A percentile compares a stretch with the other conserved stretches of the same genome.
These are phyloP conservation scores for Gracilariopsis chorda DNA, from an alignment of 23 red algal genomes.

Conservation along the genomic window DNA sequence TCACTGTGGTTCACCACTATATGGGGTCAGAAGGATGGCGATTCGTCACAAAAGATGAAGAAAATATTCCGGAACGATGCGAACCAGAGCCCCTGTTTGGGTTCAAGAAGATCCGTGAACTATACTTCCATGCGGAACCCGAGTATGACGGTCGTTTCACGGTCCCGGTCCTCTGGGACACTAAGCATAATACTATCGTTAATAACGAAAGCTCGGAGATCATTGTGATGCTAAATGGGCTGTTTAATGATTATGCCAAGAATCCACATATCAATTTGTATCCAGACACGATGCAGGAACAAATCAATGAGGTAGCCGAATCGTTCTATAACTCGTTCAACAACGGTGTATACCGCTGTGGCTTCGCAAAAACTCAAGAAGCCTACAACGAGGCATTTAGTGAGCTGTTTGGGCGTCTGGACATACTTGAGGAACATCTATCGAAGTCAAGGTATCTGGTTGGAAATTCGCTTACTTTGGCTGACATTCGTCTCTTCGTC, in stretches of 20 bases:
- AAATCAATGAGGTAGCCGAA: constrained; percentile 74
- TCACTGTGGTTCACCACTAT: constrained; percentile 75
- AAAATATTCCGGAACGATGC: constrained; percentile 45
- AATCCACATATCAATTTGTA: constrained; percentile 70
- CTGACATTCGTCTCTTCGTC: constrained; percentile 85
- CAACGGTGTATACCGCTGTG: constrained; percentile 90
- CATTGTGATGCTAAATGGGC: constrained; percentile 84
- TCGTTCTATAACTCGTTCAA: constrained; percentile 84
- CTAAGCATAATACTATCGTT: constrained; percentile 79
- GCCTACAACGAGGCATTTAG: constrained; percentile 78
- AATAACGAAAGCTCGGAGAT: constrained; percentile 88
- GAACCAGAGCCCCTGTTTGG: constrained; percentile 79
- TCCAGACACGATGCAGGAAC: constrained; percentile 20
- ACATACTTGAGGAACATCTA: constrained; percentile 69
- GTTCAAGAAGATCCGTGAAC: constrained; percentile 51
- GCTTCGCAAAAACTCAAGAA: constrained; percentile 87
- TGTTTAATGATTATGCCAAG: constrained; percentile 77
- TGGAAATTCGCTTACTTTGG: constrained; percentile 66
- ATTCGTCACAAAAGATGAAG: constrained; percentile 58
- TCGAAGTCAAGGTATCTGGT: constrained; percentile 52
- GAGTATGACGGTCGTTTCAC: constrained; percentile 89
- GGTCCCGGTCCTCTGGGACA: constrained; percentile 93
- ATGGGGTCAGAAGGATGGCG: constrained; percentile 86
- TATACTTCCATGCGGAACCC: constrained; percentile 82
- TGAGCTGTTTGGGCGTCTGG: constrained; percentile 75